Evolutionary conservation across 352 stramenopile genomes (phyloP).

Genomic region (Phytopythium cucurbitacearum): DNA sequence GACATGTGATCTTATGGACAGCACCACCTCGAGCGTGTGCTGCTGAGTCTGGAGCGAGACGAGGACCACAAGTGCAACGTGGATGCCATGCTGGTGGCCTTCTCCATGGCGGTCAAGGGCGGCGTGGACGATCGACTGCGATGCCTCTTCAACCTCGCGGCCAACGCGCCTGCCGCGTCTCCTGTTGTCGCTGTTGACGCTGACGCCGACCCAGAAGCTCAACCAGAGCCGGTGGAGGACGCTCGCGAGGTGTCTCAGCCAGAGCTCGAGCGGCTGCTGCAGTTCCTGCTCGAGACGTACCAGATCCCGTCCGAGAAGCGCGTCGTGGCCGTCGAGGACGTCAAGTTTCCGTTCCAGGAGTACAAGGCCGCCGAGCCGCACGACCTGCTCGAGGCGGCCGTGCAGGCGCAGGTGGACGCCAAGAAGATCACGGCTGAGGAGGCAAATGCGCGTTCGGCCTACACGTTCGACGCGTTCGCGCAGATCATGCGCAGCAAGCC

Average conservation of each 20-base stretch:
- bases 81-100: slow-evolving; percentile 72
- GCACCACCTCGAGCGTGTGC: slow-evolving; percentile 76
- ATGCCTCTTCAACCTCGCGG: slow-evolving; percentile 67
- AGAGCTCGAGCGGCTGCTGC: slow-evolving; percentile 58
- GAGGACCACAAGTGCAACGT: slow-evolving; percentile 53
- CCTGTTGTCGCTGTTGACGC: slow-evolving; percentile 11
- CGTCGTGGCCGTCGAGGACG: slow-evolving; percentile 56
- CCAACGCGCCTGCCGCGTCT: slow-evolving; percentile 22
- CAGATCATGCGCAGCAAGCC: slow-evolving; percentile 77
- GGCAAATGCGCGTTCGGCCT: slow-evolving; percentile 37
- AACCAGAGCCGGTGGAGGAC: slow-evolving; percentile 11
- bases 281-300: slow-evolving; percentile 70
- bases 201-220: neutral
- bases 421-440: slow-evolving; percentile 56
- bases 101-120: slow-evolving; percentile 82
- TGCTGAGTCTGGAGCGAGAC: slow-evolving; percentile 62
- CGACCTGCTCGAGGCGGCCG: slow-evolving; percentile 34
- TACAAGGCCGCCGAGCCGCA: slow-evolving; percentile 40
- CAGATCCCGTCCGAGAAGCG: slow-evolving; percentile 85
- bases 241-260: slow-evolving; percentile 49
- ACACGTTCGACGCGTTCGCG: slow-evolving; percentile 75
- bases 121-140: slow-evolving; percentile 60
- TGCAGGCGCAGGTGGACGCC: slow-evolving; percentile 33
- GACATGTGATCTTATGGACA: slow-evolving; percentile 6
- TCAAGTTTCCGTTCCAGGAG: slow-evolving; percentile 75